Evolutionary conservation across 441 rosid species (phyloP), one percentile per base, ranked within the genome.

Genomic region (Gossypium gossypioides): DNA sequence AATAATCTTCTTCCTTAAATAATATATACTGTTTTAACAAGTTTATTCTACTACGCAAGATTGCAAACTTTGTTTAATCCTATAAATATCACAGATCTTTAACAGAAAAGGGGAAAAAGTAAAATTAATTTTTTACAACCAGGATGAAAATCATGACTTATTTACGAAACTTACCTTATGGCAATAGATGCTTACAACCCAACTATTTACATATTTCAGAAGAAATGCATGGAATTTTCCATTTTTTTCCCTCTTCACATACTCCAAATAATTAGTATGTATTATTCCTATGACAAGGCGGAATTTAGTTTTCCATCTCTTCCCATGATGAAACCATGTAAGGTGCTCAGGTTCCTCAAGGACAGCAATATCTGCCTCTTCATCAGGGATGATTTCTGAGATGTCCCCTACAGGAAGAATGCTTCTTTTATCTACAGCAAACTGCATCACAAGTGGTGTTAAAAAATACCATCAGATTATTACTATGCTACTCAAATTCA

Each of bases 321-420:
- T 88, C 60, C 97, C 99, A 77, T 95, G 99, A 81, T 95, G 99
- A 81, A 86, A 95, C 99, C 99, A 95, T 3, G 99, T 95, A 60
- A 95, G 94, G 83, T 95, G 99, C 83, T 95, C 99, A n/a, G 97
- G 99, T 84, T 95, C 99, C 81, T 95, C 99, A 22, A 95, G 96
- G 80, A 92, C 92, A 57, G 97, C 96, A 78, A 95, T 46, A 76
- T 91, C 97, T 3, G 97, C 96, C 76, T 86, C 96, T 72, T 89
- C 91, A 79, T 95, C 96, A 29, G 91, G 81, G 73, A 92, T 89
- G 71, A 79, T 71, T 73, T 87, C 89, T 0, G 97, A 83, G 62
- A 95, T 95, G 81, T 92, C 99, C 58, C 97, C 99, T 1, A 84
- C 96, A 50, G 90, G 84, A 78, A 95, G 93, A 75, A 95, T 95